A percentile compares a stretch with the other conserved stretches of the same genome.
These are phyloP conservation scores for Cladorrhinum sp. DNA, from an alignment of 2,329 filamentous ascomycete genomes.

Conservation along the genomic window DNA sequence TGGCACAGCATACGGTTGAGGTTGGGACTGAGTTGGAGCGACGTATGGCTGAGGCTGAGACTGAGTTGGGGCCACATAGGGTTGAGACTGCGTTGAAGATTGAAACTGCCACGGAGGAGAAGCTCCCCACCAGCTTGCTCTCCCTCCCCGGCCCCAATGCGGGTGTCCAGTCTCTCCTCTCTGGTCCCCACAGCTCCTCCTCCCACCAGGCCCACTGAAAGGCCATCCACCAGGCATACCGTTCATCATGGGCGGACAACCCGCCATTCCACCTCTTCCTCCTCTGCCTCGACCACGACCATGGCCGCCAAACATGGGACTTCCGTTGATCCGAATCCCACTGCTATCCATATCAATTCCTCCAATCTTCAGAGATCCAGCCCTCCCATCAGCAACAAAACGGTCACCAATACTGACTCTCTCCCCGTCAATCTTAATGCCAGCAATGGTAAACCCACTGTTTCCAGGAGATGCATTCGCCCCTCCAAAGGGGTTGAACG, in stretches of 20 bases:
- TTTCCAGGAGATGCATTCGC: neutral
- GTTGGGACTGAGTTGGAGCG: neutral
- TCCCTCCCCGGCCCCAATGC: slow-evolving; percentile 4
- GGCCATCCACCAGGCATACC: slow-evolving; percentile 4
- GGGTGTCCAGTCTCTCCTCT: neutral
- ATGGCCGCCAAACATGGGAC: slow-evolving; percentile 23
- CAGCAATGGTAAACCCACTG: slow-evolving; percentile 36
- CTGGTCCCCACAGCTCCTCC: slow-evolving; percentile 5
- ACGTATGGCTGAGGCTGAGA: neutral
- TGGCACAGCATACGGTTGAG: neutral
- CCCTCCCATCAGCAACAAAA: slow-evolving; percentile 43
- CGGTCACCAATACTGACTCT: slow-evolving; percentile 42
- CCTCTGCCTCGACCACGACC: neutral
- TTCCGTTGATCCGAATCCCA: slow-evolving; percentile 30
- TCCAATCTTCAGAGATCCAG: slow-evolving; percentile 44
- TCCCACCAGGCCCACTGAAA: slow-evolving; percentile 11
- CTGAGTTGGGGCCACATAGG: neutral
- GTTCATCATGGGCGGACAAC: neutral
- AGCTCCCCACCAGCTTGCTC: slow-evolving; percentile 13
- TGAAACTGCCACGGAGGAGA: neutral
- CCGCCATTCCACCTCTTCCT: slow-evolving; percentile 9
- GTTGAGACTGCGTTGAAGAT: neutral
- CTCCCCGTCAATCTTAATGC: slow-evolving; percentile 43
- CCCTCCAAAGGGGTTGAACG: neutral
- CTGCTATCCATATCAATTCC: slow-evolving; percentile 40